These are phyloP conservation scores for Cucurbita argyrosperma DNA, from an alignment of 306 rosid genomes.

Conservation along the genomic window DNA sequence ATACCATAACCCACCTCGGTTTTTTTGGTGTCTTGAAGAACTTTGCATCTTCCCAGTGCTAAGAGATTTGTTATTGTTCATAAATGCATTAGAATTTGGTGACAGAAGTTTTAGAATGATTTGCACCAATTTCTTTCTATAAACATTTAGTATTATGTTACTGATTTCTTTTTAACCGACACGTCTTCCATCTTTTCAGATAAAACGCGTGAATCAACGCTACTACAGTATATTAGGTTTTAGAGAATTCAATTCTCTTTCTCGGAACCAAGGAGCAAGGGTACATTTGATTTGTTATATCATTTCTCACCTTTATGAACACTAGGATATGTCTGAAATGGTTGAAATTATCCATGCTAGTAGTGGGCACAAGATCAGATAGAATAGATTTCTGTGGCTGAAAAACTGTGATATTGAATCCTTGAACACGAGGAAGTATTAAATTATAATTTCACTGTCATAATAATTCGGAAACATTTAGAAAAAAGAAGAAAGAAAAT, in stretches of 20 bases:
- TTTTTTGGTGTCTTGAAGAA: background rate
- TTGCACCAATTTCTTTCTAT: background rate
- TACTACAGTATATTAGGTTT: too few relatives aligned
- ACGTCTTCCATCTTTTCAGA: too few relatives aligned
- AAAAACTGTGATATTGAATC: background rate
- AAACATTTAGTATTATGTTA: background rate
- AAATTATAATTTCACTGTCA: conserved; percentile 8
- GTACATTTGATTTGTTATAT: too few relatives aligned
- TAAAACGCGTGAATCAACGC: too few relatives aligned
- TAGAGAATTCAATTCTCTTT: too few relatives aligned
- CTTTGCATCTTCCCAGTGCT: background rate
- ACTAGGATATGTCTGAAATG: too few relatives aligned
- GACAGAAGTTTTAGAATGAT: background rate
- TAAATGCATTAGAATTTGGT: background rate
- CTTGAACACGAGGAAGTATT: background rate
- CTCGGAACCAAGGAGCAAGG: too few relatives aligned
- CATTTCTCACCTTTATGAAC: too few relatives aligned
- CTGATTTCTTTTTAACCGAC: background rate
- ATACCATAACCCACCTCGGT: background rate
- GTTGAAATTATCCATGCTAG: background rate
- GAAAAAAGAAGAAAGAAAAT: background rate
- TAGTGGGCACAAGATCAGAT: too few relatives aligned
- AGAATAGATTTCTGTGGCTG: background rate
- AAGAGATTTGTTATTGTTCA: background rate
- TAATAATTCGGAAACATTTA: background rate